Evolutionary conservation across 768 basidiomycete species (phyloP), one percentile per base, ranked within the genome.

Genomic region (Panaeolus cyanescens): DNA sequence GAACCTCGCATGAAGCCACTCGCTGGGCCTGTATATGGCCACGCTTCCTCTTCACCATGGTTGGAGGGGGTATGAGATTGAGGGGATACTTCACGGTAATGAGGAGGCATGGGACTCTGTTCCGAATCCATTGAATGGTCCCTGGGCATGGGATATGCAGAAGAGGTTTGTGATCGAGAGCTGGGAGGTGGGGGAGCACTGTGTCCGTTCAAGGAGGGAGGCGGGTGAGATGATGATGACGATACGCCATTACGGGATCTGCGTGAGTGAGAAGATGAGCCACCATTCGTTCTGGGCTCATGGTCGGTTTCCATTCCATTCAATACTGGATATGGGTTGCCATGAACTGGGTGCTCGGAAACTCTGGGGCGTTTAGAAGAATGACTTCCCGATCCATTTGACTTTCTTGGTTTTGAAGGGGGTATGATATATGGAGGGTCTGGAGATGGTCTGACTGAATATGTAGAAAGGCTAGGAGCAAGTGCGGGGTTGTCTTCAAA

Each of bases 401-500:
- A 59, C 58, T 72, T 74, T 50, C 45, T 50, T 28, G 65, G 36
- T 54, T 67, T 69, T 28, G 64, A 57, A 28, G 59, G 17, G 22
- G 40, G 53, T n/a, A 40, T 67, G 66, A 59, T 70, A 30, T 58
- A 53, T 56, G 67, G 30, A 8, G 71, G 69, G 32, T 68, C 67
- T 17, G 67, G 70, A 9, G 61, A 69, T 20, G 50, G 73, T 40
- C 60, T 67, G 54, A 56, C 57, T 36, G 61, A 74, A 59, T 59
- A 65, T 36, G 45, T 50, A 15, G 45, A 28, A 7, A 50, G 9
- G 4, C 22, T 13, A 55, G 61, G 58, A 3, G 71, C 73, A 71
- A 85, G 75, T 32, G 83, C 83, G 34, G 86, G 85, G 67, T 88
- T 82, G 54, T 83, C 85, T 58, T 87, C 83, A n/a, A 85, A 70